Evolutionary conservation across 2,329 filamentous ascomycete species (phyloP).

Genomic region (Arthrobotrys megalospora): DNA sequence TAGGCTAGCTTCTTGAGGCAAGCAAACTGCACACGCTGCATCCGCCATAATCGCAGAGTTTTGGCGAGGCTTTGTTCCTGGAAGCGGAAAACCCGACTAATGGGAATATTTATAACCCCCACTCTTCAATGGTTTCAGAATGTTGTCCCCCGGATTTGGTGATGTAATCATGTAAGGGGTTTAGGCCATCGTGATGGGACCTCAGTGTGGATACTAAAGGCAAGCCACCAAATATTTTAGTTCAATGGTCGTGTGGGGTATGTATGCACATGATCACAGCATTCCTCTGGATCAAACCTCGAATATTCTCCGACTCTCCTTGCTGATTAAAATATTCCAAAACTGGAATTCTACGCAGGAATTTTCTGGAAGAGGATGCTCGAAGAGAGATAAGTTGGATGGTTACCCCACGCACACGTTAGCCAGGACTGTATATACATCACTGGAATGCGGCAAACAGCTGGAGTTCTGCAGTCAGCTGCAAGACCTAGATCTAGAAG

Average conservation of each 20-base stretch:
- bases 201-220: slow-evolving; percentile 7
- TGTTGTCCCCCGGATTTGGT: slow-evolving; percentile 55
- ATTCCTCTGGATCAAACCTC: slow-evolving; percentile 11
- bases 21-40: slow-evolving; percentile 40
- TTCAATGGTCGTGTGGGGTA: slow-evolving; percentile 14
- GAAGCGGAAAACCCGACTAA: slow-evolving; percentile 48
- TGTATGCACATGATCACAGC: slow-evolving; percentile 22
- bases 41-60: slow-evolving; percentile 44
- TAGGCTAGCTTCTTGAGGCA: slow-evolving; percentile 14
- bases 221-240: slow-evolving; percentile 20
- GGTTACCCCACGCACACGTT: slow-evolving; percentile 4
- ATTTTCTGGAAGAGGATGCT: not conserved
- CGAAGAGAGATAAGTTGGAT: slow-evolving; percentile 1
- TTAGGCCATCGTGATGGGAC: slow-evolving; percentile 7
- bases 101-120: slow-evolving; percentile 34
- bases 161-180: slow-evolving; percentile 57
- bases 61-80: slow-evolving; percentile 30
- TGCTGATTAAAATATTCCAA: slow-evolving; percentile 19
- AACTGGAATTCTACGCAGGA: slow-evolving; percentile 8
- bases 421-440: slow-evolving; percentile 5
- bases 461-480: not conserved
- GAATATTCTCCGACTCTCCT: slow-evolving; percentile 24
- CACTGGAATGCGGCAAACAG: slow-evolving; percentile 15
- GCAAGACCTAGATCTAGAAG: slow-evolving; percentile 1
- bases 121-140: slow-evolving; percentile 17